phyloP scores from a whole-genome alignment of 495 filamentous ascomycete species.

The Neurospora sp. region DNA sequence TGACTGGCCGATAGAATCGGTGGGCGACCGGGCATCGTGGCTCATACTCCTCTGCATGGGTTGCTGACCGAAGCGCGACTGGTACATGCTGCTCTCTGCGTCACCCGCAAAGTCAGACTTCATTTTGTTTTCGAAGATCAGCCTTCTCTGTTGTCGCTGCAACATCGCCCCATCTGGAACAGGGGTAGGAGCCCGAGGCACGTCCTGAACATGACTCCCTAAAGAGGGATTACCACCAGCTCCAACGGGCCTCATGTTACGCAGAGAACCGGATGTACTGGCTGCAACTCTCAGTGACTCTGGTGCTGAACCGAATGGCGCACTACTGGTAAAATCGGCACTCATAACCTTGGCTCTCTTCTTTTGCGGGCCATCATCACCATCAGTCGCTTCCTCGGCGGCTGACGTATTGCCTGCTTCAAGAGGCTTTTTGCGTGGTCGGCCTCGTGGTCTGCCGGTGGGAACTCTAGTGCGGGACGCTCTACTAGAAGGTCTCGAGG shows the following conservation, averaged over 20 bases:
- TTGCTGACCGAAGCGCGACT: conserved; percentile 4
- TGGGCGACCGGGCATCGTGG: conserved; percentile 32
- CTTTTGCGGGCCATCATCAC: conserved; percentile 49
- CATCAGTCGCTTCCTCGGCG: conserved; percentile 63
- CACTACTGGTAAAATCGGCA: conserved; percentile 55
- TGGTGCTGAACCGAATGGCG: conserved; percentile 56
- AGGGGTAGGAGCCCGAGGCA: conserved; percentile 74
- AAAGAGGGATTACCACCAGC: conserved; percentile 38
- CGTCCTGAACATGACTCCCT: conserved; percentile 55
- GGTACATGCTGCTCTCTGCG: conserved; percentile 9
- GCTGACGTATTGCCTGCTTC: conserved; percentile 49
- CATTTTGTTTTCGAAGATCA: conserved; percentile 7
- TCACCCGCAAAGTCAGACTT: conserved; percentile 12
- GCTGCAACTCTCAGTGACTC: conserved; percentile 81
- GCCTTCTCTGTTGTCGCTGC: conserved; percentile 18
- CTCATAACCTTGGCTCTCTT: conserved; percentile 66
- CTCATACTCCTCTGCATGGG: conserved; percentile 13
- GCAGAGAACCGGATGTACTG: conserved; percentile 76
- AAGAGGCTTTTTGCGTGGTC: conserved; percentile 34
- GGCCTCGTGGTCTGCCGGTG: conserved; percentile 35
- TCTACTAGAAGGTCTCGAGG: conserved; percentile 23
- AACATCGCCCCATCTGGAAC: conserved; percentile 38
- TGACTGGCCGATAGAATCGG: conserved; percentile 40
- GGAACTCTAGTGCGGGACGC: conserved; percentile 26
- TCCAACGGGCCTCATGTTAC: conserved; percentile 69